Base-by-base conservation (phyloP, 257 asterid genomes). In the Leonotis leonurus region DNA sequence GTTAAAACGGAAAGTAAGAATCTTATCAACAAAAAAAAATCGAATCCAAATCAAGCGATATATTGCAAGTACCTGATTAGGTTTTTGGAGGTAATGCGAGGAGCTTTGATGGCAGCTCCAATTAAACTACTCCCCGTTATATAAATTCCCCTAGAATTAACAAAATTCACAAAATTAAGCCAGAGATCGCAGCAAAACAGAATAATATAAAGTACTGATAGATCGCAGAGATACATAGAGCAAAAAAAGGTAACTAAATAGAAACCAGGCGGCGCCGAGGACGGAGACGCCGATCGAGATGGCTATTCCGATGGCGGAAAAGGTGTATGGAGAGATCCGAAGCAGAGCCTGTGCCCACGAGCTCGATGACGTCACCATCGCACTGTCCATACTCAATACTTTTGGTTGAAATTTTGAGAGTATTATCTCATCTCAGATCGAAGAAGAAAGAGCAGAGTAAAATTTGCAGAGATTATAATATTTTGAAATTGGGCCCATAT, bases 191-290 rank as follows among this genome's bases (percentile, higher is more conserved):
- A 6, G 11, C 1, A 43, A 14, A 68, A 50, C 6, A 30, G 20
- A 56, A n/a, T 9, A 44, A 54, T n/a, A 64, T 32, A 12, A 36
- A 56, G 32, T 0, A 26, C 14, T 35, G 4, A 3, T 3, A 25
- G 9, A 46, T 18, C 62, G 29, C 17, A 59, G 55, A 29, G 24
- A 48, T 12, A 11, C 18, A 17, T 9, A 30, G 51, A 6, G 20
- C 8, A 44, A 4, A 44, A 18, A 5, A 7, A 1, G 49, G 29
- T 1, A 32, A 57, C 11, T 35, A 17, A 41, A 32, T 22, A 52
- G 30, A 35, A 26, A 90, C 98, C 98, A 90, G 36, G 98, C 95
- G 32, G 98, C 96, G 26, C 98, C 98, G 69, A 90, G 96, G 52
- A 88, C 96, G 17, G 98, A 90, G 61, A 90, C 96, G 24, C 98